phyloP scores from a whole-genome alignment of 2,329 filamentous ascomycete genomes.

The Venturia oleaginea region DNA sequence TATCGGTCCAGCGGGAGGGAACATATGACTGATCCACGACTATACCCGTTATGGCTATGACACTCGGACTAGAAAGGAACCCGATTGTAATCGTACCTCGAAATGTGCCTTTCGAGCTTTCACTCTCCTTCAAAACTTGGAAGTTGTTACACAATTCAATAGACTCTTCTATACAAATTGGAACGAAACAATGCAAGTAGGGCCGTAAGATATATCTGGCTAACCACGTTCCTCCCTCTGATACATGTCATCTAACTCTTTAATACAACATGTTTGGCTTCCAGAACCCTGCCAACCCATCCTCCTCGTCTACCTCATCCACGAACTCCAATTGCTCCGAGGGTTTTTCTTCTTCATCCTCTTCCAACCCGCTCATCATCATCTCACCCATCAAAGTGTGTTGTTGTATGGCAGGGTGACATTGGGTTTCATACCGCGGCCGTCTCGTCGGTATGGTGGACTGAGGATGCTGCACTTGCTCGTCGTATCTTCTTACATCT shows the following conservation, averaged over 20 bases:
- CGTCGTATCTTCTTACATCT: background rate
- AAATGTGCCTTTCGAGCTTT: background rate
- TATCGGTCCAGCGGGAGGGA: background rate
- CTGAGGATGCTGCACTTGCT: background rate
- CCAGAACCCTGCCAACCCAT: conserved; percentile 12
- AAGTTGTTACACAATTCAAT: too few species aligned
- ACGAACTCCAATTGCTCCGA: background rate
- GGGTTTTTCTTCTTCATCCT: background rate
- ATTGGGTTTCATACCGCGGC: background rate
- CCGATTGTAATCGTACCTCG: background rate
- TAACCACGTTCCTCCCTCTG: background rate
- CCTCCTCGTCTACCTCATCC: conserved; percentile 3
- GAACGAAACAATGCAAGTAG: background rate
- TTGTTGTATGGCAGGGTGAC: background rate
- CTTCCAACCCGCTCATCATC: background rate
- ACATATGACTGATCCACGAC: background rate
- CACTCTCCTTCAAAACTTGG: background rate
- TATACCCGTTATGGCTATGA: background rate
- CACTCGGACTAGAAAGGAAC: background rate
- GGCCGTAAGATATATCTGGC: background rate
- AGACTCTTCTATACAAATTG: too few species aligned
- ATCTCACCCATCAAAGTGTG: background rate
- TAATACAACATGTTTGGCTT: conserved; percentile 14
- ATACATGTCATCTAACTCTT: background rate
- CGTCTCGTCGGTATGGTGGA: background rate